Conservation (phyloP, 176 grass and related monocot genomes). For the Eleusine indica region DNA sequence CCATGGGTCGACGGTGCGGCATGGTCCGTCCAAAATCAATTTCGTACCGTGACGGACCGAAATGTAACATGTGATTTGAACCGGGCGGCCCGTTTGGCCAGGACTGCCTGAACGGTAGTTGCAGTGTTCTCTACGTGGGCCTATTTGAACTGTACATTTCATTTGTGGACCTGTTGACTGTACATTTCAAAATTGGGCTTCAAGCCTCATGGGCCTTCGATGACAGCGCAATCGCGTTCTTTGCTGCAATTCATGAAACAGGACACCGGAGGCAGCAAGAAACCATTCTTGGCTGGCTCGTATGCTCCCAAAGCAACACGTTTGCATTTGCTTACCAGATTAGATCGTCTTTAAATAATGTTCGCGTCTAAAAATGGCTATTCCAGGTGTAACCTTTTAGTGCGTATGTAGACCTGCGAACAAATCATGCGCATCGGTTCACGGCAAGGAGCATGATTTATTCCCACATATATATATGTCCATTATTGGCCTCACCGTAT, state of each 20-base stretch:
- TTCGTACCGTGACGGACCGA: too few relatives aligned
- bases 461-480: not conserved
- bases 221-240: not conserved
- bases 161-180: not conserved
- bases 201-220: not conserved
- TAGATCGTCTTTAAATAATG: not conserved
- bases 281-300: not conserved
- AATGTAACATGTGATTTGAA: too few relatives aligned
- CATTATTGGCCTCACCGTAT: conserved; percentile 39
- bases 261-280: too few relatives aligned
- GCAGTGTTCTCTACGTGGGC: not conserved
- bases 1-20: too few relatives aligned
- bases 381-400: not conserved
- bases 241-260: not conserved
- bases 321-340: not conserved
- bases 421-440: not conserved
- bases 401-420: not conserved
- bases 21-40: too few relatives aligned
- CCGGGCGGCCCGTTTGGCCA: too few relatives aligned
- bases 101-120: not conserved
- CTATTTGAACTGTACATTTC: not conserved
- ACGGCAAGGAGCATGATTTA: conserved; percentile 2
- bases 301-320: not conserved
- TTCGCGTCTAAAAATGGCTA: not conserved
- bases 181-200: too few relatives aligned